Percentiles rank a stretch among this genome's conserved stretches.
phyloP scores from a whole-genome alignment of 202 grass and related monocot genomes.

The Sporobolus alterniflorus region DNA sequence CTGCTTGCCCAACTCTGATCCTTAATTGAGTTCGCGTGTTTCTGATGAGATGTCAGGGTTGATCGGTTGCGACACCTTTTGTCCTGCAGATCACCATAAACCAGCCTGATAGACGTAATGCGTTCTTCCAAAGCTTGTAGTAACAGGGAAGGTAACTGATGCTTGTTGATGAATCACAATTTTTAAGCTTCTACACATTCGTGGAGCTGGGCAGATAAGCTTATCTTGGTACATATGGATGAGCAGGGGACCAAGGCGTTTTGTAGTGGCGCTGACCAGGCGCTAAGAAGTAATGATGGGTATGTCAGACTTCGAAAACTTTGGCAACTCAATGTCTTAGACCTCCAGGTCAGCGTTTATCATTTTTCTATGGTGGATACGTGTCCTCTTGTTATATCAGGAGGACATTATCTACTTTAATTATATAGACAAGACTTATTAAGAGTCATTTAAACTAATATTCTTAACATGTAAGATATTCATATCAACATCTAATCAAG shows the following conservation, averaged over 20 bases:
- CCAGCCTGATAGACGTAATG: constrained; percentile 81
- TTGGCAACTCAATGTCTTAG: constrained; percentile 93
- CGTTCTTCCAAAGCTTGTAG: constrained; percentile 82
- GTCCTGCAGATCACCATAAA: constrained; percentile 80
- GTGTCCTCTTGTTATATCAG: not conserved
- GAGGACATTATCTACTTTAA: too few species aligned
- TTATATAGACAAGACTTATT: too few species aligned
- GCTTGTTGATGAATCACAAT: not conserved
- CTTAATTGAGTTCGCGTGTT: too few species aligned
- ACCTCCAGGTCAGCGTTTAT: constrained; percentile 82
- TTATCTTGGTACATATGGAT: constrained; percentile 20
- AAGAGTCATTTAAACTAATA: too few species aligned
- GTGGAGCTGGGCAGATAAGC: not conserved
- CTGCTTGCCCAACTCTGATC: too few species aligned
- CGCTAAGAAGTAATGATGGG: constrained; percentile 77
- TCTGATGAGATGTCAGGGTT: not conserved
- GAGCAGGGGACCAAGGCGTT: constrained; percentile 77
- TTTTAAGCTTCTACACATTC: not conserved
- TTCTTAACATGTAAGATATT: too few species aligned
- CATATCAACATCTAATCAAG: too few species aligned
- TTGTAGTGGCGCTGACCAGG: constrained; percentile 93
- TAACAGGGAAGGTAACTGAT: constrained; percentile 70
- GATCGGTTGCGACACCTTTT: not conserved
- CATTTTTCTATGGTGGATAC: not conserved
- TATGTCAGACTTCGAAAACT: constrained; percentile 96